A percentile compares a stretch with the other conserved stretches of the same genome.
phyloP scores from a whole-genome alignment of 2,329 filamentous ascomycete genomes.

The Lizonia empirigonia region DNA sequence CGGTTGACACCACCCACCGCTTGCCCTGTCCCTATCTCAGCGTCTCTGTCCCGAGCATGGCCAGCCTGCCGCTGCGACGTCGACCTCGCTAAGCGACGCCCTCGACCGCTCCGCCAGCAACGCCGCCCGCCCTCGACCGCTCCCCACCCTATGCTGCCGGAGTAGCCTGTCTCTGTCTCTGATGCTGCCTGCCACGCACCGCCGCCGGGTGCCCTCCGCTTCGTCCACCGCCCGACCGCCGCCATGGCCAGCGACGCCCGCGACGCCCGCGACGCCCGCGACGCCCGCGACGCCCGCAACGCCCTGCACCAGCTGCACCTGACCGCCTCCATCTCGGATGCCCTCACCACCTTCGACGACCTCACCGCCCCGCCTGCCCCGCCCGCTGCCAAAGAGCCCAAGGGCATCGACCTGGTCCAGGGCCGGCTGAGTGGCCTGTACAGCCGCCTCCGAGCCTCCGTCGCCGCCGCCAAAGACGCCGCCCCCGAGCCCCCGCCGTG shows the following conservation, averaged over 20 bases:
- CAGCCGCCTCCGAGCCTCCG: constrained; percentile 79
- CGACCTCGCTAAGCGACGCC: too few relatives aligned
- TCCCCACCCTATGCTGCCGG: too few relatives aligned
- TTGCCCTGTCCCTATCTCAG: too few relatives aligned
- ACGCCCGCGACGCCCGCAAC: constrained; percentile 26
- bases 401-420: constrained; percentile 76
- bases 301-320: constrained; percentile 83
- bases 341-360: constrained; percentile 92
- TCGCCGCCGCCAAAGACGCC: constrained; percentile 69
- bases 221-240: background rate
- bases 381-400: constrained; percentile 66
- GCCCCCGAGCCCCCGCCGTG: constrained; percentile 36
- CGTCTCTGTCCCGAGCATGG: too few relatives aligned
- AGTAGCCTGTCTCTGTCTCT: too few relatives aligned
- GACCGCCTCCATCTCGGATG: constrained; percentile 81
- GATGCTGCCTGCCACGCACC: constrained; percentile 2
- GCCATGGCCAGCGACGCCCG: constrained; percentile 38
- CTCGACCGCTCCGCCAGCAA: background rate
- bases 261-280: constrained; percentile 27
- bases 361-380: constrained; percentile 73
- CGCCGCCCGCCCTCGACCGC: background rate
- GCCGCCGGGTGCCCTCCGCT: constrained; percentile 2
- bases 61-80: too few relatives aligned
- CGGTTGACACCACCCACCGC: too few relatives aligned
- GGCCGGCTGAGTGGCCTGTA: constrained; percentile 90